phyloP scores from a whole-genome alignment of 306 rosid genomes.

The Biancaea sappan region DNA sequence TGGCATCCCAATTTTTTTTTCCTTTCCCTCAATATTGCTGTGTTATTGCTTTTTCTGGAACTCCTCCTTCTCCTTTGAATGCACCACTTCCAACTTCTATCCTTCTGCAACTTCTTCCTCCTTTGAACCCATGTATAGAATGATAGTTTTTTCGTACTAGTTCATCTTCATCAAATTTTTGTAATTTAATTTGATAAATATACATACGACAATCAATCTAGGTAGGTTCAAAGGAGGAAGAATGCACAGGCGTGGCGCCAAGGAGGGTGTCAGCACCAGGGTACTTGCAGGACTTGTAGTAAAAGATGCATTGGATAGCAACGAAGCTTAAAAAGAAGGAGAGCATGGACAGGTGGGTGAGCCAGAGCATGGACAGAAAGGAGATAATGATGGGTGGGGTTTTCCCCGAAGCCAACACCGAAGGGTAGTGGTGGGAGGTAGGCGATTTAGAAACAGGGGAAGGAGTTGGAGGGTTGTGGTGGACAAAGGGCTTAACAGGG shows the following conservation, averaged over 20 bases:
- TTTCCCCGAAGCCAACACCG: not conserved
- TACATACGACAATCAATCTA: no score
- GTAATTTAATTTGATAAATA: no score
- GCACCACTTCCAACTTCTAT: no score
- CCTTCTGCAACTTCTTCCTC: no score
- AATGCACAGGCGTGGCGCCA: slow-evolving; percentile 62
- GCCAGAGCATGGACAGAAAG: slow-evolving; percentile 13
- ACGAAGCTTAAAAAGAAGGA: slow-evolving; percentile 55
- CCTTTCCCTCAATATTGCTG: no score
- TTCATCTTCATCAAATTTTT: no score
- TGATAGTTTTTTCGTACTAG: no score
- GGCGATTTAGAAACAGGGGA: not conserved
- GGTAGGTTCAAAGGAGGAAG: no score
- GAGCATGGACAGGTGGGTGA: slow-evolving; percentile 1
- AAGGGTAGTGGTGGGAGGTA: slow-evolving; percentile 26
- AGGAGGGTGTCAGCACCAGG: slow-evolving; percentile 58
- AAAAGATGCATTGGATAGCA: slow-evolving; percentile 89
- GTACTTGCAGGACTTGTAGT: slow-evolving; percentile 74
- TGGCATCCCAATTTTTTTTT: no score
- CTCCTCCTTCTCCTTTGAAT: no score
- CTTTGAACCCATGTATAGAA: no score
- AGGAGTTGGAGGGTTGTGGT: slow-evolving; percentile 30
- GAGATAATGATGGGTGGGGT: slow-evolving; percentile 13
- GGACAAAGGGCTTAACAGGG: slow-evolving; percentile 26
- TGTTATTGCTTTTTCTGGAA: no score